Conservation (phyloP, 306 rosid species). For the Acacia crassicarpa region DNA sequence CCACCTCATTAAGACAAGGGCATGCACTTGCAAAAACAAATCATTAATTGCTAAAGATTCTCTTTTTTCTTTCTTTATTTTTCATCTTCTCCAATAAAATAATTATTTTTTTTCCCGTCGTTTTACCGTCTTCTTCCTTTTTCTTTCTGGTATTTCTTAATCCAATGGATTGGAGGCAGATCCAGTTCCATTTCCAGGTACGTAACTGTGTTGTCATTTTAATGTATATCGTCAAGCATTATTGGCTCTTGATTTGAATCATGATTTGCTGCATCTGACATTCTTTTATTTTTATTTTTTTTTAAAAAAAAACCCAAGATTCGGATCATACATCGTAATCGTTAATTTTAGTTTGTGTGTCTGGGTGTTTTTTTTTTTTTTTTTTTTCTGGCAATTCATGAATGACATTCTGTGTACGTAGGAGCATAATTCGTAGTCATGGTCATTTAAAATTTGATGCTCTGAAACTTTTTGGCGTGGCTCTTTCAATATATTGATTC, state of each 20-base stretch:
- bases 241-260: neutral
- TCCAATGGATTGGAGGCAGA: slow-evolving; percentile 30
- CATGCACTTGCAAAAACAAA: slow-evolving; percentile 18
- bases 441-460: neutral
- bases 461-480: neutral
- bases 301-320: neutral
- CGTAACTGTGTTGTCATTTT: neutral
- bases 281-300: neutral
- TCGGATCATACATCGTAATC: neutral
- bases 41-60: slow-evolving; percentile 2
- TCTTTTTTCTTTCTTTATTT: neutral
- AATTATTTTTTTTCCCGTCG: neutral
- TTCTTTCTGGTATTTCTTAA: slow-evolving; percentile 21
- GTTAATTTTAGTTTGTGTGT: neutral
- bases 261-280: slow-evolving; percentile 26
- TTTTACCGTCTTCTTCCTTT: neutral
- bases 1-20: slow-evolving; percentile 19
- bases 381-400: neutral
- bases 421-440: neutral
- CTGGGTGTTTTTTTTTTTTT: neutral
- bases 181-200: slow-evolving; percentile 44
- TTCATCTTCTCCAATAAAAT: neutral
- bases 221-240: neutral
- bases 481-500: neutral
- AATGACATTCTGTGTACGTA: neutral